phyloP scores from a whole-genome alignment of 2,329 filamentous ascomycete species.

The Aspergillus aculeatus region DNA sequence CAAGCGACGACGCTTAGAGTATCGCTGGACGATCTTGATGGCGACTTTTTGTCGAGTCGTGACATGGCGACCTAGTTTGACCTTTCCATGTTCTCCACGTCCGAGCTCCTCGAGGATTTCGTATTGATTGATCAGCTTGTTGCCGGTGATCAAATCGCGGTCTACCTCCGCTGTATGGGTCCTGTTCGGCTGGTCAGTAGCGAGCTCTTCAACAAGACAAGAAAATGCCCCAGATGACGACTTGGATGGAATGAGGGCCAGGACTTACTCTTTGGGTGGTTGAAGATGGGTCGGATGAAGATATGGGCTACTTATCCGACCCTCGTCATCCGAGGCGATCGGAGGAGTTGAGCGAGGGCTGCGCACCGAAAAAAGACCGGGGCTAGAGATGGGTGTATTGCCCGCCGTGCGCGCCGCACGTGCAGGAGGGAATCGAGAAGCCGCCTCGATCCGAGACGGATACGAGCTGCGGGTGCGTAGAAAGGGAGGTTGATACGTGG shows the following conservation, averaged over 20 bases:
- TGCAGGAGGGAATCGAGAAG: conserved; percentile 21
- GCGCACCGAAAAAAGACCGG: conserved; percentile 46
- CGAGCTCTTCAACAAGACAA: not conserved
- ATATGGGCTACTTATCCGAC: conserved; percentile 56
- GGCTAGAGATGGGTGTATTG: conserved; percentile 49
- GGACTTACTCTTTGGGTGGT: conserved; percentile 70
- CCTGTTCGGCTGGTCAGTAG: conserved; percentile 41
- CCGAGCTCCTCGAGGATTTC: conserved; percentile 96
- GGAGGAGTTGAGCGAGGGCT: conserved; percentile 33
- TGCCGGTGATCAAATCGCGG: conserved; percentile 80
- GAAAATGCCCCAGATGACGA: not conserved
- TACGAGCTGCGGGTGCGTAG: conserved; percentile 47
- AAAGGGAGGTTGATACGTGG: conserved; percentile 39
- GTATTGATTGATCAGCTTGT: conserved; percentile 97
- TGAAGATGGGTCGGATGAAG: conserved; percentile 71
- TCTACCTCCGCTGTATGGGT: conserved; percentile 92
- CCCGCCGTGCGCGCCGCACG: conserved; percentile 43
- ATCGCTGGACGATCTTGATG: conserved; percentile 97
- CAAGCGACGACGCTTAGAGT: conserved; percentile 89
- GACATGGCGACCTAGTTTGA: conserved; percentile 86
- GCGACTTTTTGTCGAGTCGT: conserved; percentile 77
- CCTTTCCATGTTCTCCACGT: conserved; percentile 93
- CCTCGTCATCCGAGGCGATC: conserved; percentile 38
- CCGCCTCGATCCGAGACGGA: conserved; percentile 36
- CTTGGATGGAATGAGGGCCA: not conserved